Evolutionary conservation across 2,329 filamentous ascomycete species (phyloP), one percentile per base, ranked within the genome.

Genomic region (Scytalidium sp.): DNA sequence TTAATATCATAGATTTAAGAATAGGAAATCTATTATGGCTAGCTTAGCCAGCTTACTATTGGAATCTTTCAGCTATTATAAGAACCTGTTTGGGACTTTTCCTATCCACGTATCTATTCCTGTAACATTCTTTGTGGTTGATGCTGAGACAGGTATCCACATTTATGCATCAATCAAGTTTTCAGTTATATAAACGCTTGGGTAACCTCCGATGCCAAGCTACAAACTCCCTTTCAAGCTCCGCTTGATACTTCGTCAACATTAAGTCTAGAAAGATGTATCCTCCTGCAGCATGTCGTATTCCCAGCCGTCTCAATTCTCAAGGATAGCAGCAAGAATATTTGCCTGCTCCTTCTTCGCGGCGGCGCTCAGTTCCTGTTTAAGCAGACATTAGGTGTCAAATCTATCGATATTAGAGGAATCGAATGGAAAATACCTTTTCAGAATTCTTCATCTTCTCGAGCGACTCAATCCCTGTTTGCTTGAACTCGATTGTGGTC

Each of bases 381-480:
- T n/a, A n/a, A 5, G 7, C 11, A 19, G 10, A 29, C 40, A 32
- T 20, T 22, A n/a, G 13, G 42, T 10, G 45, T 44, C 17, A 51
- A 27, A 11, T 7, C 45, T 19, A 50, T n/a, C 11, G 53, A 9
- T 3, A 5, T n/a, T 19, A 19, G 19, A n/a, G 19, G 5, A 13
- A 19, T n/a, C 13, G 15, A 27, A 27, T 7, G 25, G 25, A 27
- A 29, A 50, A 17, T 53, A 63, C 62, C 56, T 60, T 61, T 47
- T 64, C 62, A 21, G 59, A 56, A 50, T 43, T 45, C 36, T 60
- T 60, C 52, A 60, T 55, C 46, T 56, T 59, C 43, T 59, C 43
- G 43, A 60, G 21, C 36, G 44, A 36, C 10, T 56, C 46, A 15
- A 11, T n/a, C 8, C 52, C 44, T 23, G 61, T 36, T 3, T 50